Conservation (phyloP, 352 stramenopile species). For the Phytopythium helicoides region DNA sequence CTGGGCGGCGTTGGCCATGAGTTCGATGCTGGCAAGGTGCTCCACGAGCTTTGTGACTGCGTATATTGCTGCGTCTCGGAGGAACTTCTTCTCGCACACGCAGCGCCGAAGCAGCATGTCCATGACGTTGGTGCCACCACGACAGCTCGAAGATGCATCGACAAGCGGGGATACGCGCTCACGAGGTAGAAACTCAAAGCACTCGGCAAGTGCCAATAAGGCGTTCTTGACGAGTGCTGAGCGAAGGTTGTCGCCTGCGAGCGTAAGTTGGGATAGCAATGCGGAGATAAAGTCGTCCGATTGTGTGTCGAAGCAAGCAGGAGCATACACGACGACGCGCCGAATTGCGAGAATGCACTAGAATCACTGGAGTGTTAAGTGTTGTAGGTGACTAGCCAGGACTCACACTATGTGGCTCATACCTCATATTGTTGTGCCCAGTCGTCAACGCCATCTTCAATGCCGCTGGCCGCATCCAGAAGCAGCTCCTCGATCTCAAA, state of each 20-base stretch:
- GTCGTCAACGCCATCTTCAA: conserved; percentile 20
- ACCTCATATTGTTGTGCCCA: conserved; percentile 68
- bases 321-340: conserved; percentile 50
- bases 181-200: conserved; percentile 40
- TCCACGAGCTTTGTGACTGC: conserved; percentile 36
- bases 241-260: conserved; percentile 61
- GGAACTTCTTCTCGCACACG: conserved; percentile 70
- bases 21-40: conserved; percentile 37
- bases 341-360: conserved; percentile 50
- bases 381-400: no score
- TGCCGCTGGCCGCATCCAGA: conserved; percentile 1
- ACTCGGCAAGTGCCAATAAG: conserved; percentile 56
- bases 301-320: conserved; percentile 10
- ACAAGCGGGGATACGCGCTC: background rate
- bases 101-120: conserved; percentile 62
- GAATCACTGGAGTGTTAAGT: background rate
- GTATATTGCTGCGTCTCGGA: conserved; percentile 50
- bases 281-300: conserved; percentile 15
- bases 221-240: conserved; percentile 73
- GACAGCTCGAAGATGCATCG: background rate
- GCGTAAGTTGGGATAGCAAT: conserved; percentile 31
- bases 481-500: conserved; percentile 25
- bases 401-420: no score
- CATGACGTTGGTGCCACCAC: conserved; percentile 26
- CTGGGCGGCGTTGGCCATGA: conserved; percentile 31